These are phyloP conservation scores for Colletotrichum sp. DNA, from an alignment of 2,329 filamentous ascomycete genomes.

Conservation along the genomic window DNA sequence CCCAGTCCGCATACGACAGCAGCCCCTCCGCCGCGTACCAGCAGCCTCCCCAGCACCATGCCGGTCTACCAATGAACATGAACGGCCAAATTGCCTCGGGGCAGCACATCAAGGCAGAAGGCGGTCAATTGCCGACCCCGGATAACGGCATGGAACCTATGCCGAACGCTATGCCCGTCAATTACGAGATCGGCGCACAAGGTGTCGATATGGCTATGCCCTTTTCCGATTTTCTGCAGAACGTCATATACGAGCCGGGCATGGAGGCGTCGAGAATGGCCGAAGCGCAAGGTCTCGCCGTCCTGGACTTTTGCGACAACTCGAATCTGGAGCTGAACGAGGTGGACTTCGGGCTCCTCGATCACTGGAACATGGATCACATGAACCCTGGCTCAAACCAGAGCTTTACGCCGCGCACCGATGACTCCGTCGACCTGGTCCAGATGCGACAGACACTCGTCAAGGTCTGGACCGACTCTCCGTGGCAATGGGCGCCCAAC, in stretches of 20 bases:
- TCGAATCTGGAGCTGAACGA: constrained; percentile 56
- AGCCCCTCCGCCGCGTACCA: constrained; percentile 25
- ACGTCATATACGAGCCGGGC: constrained; percentile 54
- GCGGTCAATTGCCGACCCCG: constrained; percentile 38
- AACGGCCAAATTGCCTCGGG: constrained; percentile 30
- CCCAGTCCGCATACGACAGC: constrained; percentile 22
- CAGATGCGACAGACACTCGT: constrained; percentile 53
- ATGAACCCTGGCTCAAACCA: constrained; percentile 30
- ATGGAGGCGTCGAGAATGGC: constrained; percentile 35
- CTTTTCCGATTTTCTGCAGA: constrained; percentile 56
- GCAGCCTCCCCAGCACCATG: constrained; percentile 23
- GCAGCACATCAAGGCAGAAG: constrained; percentile 34
- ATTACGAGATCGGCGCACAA: constrained; percentile 16
- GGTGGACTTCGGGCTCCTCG: constrained; percentile 55
- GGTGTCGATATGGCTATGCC: constrained; percentile 31
- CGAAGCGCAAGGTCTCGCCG: constrained; percentile 45
- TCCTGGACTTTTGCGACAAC: constrained; percentile 57
- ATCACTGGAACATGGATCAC: constrained; percentile 52
- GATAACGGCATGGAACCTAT: constrained; percentile 36
- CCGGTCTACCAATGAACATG: constrained; percentile 25
- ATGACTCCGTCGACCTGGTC: constrained; percentile 46
- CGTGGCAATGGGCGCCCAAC: constrained; percentile 55
- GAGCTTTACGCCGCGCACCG: constrained; percentile 32
- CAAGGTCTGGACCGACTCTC: constrained; percentile 55
- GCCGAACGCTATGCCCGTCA: not conserved